These are phyloP conservation scores for Chalciporus pseudorubinellus DNA, from an alignment of 768 basidiomycete species.

Conservation along the genomic window DNA sequence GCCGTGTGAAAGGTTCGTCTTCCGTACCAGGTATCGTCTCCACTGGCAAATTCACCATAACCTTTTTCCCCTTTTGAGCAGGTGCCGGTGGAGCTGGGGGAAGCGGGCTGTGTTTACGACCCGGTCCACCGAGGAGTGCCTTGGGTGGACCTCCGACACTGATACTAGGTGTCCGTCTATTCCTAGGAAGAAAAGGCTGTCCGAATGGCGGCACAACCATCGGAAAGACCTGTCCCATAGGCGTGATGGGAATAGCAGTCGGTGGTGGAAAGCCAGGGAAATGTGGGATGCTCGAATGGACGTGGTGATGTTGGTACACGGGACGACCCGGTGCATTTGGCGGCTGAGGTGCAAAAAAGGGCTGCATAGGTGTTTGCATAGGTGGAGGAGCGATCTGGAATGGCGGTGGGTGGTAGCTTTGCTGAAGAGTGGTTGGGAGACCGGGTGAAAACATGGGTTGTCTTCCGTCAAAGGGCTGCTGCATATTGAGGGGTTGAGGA, in stretches of 20 bases:
- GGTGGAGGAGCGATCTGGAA: slow-evolving; percentile 45
- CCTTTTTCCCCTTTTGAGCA: slow-evolving; percentile 58
- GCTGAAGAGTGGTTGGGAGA: slow-evolving; percentile 57
- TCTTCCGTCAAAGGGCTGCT: slow-evolving; percentile 50
- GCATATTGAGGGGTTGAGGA: slow-evolving; percentile 50
- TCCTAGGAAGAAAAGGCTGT: slow-evolving; percentile 58
- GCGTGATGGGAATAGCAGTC: slow-evolving; percentile 55
- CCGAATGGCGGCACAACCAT: slow-evolving; percentile 44
- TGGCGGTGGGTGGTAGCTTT: slow-evolving; percentile 51
- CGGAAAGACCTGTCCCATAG: slow-evolving; percentile 56
- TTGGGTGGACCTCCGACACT: slow-evolving; percentile 89
- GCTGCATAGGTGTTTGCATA: slow-evolving; percentile 73
- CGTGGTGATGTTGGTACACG: slow-evolving; percentile 48
- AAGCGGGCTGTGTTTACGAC: slow-evolving; percentile 71
- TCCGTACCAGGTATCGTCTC: slow-evolving; percentile 48
- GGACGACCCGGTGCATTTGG: slow-evolving; percentile 54
- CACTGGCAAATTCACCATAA: slow-evolving; percentile 68
- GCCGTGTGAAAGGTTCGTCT: slow-evolving; percentile 41
- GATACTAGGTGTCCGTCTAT: slow-evolving; percentile 59
- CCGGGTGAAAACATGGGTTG: slow-evolving; percentile 63
- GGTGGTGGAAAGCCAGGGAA: slow-evolving; percentile 62
- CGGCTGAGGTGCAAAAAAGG: slow-evolving; percentile 55
- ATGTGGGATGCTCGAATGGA: slow-evolving; percentile 59
- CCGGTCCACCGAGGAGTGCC: slow-evolving; percentile 76
- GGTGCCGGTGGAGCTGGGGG: slow-evolving; percentile 36